Base-by-base conservation (phyloP, 208 protist genomes). In the Trypanosoma cruzi region DNA sequence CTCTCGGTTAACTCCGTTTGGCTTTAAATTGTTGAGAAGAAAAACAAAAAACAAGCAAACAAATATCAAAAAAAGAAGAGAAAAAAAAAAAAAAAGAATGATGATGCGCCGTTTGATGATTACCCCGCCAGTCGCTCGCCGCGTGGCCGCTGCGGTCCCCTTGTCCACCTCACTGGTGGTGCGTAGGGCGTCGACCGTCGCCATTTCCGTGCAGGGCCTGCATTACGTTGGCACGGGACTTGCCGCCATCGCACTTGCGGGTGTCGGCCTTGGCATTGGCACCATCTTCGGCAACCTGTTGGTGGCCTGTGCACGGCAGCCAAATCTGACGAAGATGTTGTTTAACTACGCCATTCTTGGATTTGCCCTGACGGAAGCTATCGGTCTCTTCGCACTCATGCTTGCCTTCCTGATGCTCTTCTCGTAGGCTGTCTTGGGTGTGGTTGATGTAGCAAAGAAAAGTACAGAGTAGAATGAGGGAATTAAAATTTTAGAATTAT, bases 261-360 rank as follows among this genome's bases (percentile, higher is more conserved):
- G 85, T 59, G 86, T 92, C n/a, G 86, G 86, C 31, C 77, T 92
- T 68, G 86, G 86, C 70, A 89, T 92, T 56, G 86, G 83, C 57
- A 89, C 76, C 61, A 84, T 88, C 72, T 91, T 91, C 72, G 81
- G 82, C 42, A 71, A 71, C 72, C 75, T 88, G 57, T 69, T 91
- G 31, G 66, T 91, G 26, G 85, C 81, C 61, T 85, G 80, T 72
- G 81, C 85, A n/a, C 85, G 85, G 29, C 85, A 91, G 80, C 85
- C 85, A 48, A 91, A 91, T 75, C 66, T 91, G 57, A 81, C 82
- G 65, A 84, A 84, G 75, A 85, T 85, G 82, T 73, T 91, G 22
- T 88, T 92, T 72, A 88, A 87, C 80, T 92, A 91, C 73, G 82
- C 83, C 71, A 89, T 92, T 86, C 83, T 92, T 20, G 86, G 86